These are phyloP conservation scores for Mycena sanguinolenta DNA, from an alignment of 768 basidiomycete genomes.

Conservation along the genomic window DNA sequence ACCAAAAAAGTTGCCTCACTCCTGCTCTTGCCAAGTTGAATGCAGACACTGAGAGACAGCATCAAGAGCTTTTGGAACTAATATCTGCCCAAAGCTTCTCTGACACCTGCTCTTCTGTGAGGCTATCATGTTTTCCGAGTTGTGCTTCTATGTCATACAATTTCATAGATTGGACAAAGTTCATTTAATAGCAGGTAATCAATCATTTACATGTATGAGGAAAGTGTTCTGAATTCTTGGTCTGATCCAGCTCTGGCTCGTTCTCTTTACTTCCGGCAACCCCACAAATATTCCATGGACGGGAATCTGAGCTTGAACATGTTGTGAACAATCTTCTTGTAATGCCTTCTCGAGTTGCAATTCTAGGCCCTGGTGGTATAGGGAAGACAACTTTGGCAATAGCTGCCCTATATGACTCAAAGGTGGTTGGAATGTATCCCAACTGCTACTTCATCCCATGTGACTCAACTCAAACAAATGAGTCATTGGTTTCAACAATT, in stretches of 20 bases:
- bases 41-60: background rate
- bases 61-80: constrained; percentile 23
- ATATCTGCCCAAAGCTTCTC: background rate
- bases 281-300: background rate
- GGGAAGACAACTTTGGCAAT: background rate
- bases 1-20: background rate
- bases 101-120: background rate
- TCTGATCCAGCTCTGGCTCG: background rate
- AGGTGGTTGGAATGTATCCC: background rate
- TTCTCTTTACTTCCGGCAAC: background rate
- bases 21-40: background rate
- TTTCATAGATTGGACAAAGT: background rate
- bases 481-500: background rate
- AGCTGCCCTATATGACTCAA: background rate
- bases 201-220: background rate
- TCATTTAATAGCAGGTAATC: background rate
- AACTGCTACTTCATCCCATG: background rate
- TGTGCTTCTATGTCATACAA: background rate
- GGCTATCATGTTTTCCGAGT: background rate
- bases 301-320: background rate
- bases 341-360: background rate
- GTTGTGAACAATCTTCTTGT: background rate
- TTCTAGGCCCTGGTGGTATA: background rate
- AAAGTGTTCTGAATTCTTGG: background rate
- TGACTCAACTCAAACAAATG: background rate